Base-by-base conservation (phyloP, 495 filamentous ascomycete species). In the Penicillium bialowiezense region DNA sequence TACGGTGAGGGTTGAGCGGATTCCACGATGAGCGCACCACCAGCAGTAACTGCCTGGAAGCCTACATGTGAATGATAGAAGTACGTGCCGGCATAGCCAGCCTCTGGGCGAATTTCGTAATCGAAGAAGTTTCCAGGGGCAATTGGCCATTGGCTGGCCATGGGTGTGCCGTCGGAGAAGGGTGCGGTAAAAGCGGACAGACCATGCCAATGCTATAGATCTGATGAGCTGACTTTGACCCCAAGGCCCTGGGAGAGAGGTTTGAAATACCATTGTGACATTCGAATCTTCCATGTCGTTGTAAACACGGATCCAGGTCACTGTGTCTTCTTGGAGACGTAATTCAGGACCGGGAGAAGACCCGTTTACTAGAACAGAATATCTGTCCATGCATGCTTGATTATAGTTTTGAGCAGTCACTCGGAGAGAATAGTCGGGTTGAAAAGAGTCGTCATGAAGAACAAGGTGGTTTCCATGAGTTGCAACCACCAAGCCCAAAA, bases 51-150 rank as follows among this genome's bases (percentile, higher is more conserved):
- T 2, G 78, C 72, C 60, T 84, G 79, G 48, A 83, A 74, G 0
- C 66, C 75, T 21, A 83, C 72, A 48, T 84, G 81, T 7, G 77
- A 81, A 54, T 84, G 80, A 47, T 83, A 84, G 57, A 78, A 83
- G 60, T 81, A 83, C 5, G 76, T 76, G 14, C 79, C 80, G 7
- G 79, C 73, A 42, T 78, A 69, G 7, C 71, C 73, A 5, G 63
- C 15, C 15, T 76, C 64, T 7, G 75, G 70, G 8, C 63, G 59
- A 17, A 83, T 67, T 55, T 84, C 78, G 56, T 84, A 83, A 63
- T 85, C 82, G 62, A 84, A 83, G 65, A 75, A 84, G 51, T 79
- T 71, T 13, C 68, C 7, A 8, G 79, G 78, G 3, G 78, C 74
- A 42, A 83, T 83, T 0, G 80, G 81, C 80, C 80, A 83, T 45